Evolutionary conservation across 2,329 filamentous ascomycete genomes (phyloP), one percentile per base, ranked within the genome.

Genomic region (Colletotrichum siamense): DNA sequence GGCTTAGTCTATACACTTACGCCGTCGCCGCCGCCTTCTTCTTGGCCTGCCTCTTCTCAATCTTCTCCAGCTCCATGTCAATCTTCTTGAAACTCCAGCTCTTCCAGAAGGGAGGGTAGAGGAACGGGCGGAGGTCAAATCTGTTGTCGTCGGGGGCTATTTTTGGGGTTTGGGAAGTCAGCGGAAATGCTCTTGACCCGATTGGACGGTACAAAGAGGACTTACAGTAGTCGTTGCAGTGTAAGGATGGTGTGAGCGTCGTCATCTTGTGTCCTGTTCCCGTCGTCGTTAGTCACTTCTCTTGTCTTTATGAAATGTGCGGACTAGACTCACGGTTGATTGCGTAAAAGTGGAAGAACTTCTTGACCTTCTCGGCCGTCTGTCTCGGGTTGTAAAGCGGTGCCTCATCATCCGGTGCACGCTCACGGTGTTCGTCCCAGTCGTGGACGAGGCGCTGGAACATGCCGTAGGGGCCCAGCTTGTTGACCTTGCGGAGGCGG

Each of bases 301-400:
- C 5, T n/a, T 15, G 12, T 49, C 9, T 7, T n/a, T 22, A 36
- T 32, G 16, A 0, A n/a, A n/a, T 18, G 8, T 3, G 22, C 6
- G n/a, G 13, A 34, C 5, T 13, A 5, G 2, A 77, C 69, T 77
- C 61, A 75, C 78, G 71, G 80, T 94, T 94, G 80, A 93, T 91
- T 1, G 88, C 87, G 80, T 94, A 93, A 80, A 88, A 91, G 78
- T 84, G 85, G 81, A 86, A 88, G 81, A 90, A 90, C 26, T 83
- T 82, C 78, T 84, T 85, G 72, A 85, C 83, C 75, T 85, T 79
- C 13, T 78, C 64, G 57, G 87, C 85, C 78, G 91, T 86, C 79
- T 88, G 81, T 9, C 80, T 80, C 0, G 87, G 87, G 8, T 81
- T 82, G 22, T 83, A 83, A 57, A 75, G 77, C 1, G 83, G 83